These are phyloP conservation scores for Ceratobasidium sp. DNA, from an alignment of 1,284 basidiomycete genomes.

Conservation along the genomic window DNA sequence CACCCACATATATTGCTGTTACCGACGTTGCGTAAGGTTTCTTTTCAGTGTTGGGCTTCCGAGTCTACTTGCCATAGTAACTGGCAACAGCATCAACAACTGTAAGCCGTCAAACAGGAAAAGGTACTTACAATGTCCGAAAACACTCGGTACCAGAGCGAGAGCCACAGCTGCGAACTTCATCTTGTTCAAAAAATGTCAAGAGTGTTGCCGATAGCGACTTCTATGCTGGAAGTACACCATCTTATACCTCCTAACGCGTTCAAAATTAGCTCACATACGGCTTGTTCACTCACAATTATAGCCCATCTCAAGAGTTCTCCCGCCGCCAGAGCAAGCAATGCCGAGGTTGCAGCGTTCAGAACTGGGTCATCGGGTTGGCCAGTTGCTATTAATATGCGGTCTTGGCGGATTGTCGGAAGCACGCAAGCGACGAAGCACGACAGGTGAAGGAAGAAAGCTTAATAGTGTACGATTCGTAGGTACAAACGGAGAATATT, in stretches of 20 bases:
- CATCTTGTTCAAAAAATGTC: conserved; percentile 11
- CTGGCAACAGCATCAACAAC: conserved; percentile 44
- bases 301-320: conserved; percentile 10
- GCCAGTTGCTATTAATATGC: neutral
- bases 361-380: conserved; percentile 23
- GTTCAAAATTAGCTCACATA: conserved; percentile 29
- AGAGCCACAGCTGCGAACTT: conserved; percentile 18
- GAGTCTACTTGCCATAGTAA: conserved; percentile 51
- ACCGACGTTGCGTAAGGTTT: neutral
- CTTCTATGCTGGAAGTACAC: neutral
- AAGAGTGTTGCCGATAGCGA: neutral
- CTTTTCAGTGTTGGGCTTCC: neutral
- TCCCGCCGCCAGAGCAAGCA: neutral
- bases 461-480: neutral
- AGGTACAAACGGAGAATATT: conserved; percentile 28
- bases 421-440: conserved; percentile 8
- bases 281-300: neutral
- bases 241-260: conserved; percentile 28
- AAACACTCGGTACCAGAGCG: conserved; percentile 18
- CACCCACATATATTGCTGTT: conserved; percentile 58
- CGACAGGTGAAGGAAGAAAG: neutral
- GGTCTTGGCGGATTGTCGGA: conserved; percentile 21
- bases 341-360: conserved; percentile 33
- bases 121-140: conserved; percentile 25
- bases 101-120: neutral